These are phyloP conservation scores for Alternaria sp. DNA, from an alignment of 2,329 filamentous ascomycete genomes.

Conservation along the genomic window DNA sequence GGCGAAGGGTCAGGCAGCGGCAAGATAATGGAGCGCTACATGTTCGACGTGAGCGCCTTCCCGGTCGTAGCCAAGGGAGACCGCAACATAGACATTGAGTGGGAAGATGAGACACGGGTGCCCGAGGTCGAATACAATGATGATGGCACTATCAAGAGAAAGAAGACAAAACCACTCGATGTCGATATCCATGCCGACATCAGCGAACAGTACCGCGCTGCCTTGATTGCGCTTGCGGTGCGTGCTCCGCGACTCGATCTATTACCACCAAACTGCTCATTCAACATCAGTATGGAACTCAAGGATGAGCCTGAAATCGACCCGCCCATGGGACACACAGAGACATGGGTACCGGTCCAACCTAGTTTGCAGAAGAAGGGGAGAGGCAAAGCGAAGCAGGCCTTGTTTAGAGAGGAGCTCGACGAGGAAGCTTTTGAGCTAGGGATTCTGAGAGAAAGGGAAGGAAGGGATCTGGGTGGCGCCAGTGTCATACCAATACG, in stretches of 20 bases:
- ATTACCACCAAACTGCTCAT: slow-evolving; percentile 73
- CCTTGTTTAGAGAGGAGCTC: slow-evolving; percentile 21
- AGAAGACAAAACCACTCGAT: slow-evolving; percentile 29
- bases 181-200: slow-evolving; percentile 61
- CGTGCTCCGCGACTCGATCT: slow-evolving; percentile 64
- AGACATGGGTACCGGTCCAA: slow-evolving; percentile 69
- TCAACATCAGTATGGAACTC: slow-evolving; percentile 78
- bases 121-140: slow-evolving; percentile 17
- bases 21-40: slow-evolving; percentile 66
- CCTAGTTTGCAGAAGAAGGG: slow-evolving; percentile 53
- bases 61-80: slow-evolving; percentile 59
- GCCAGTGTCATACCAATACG: slow-evolving; percentile 68
- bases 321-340: slow-evolving; percentile 59
- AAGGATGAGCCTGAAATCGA: slow-evolving; percentile 64
- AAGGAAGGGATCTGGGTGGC: slow-evolving; percentile 57
- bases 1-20: slow-evolving; percentile 36
- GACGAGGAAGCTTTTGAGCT: slow-evolving; percentile 22
- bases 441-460: slow-evolving; percentile 24
- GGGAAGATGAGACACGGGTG: slow-evolving; percentile 25
- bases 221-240: slow-evolving; percentile 69
- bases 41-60: slow-evolving; percentile 67
- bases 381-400: slow-evolving; percentile 31
- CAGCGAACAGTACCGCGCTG: slow-evolving; percentile 75
- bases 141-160: slow-evolving; percentile 10
- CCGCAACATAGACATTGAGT: slow-evolving; percentile 61